These are phyloP conservation scores for Colletotrichum siamense DNA, from an alignment of 2,329 filamentous ascomycete species.

Conservation along the genomic window DNA sequence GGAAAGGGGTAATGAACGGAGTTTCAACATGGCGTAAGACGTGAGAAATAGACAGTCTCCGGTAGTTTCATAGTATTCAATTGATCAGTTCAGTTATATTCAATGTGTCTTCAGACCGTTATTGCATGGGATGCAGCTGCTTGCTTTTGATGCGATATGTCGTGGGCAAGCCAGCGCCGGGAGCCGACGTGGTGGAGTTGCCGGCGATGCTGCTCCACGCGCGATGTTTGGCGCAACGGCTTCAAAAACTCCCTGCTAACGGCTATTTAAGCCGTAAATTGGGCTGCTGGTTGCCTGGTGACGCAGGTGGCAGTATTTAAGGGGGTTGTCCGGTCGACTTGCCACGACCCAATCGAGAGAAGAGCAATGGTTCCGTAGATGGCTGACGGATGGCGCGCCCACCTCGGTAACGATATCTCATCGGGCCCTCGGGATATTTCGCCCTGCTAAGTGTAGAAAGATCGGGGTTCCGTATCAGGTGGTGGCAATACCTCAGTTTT, in stretches of 20 bases:
- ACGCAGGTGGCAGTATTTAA: background rate
- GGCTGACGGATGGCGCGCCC: background rate
- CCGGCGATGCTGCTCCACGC: background rate
- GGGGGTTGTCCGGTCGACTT: background rate
- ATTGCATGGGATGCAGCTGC: background rate
- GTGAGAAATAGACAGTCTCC: background rate
- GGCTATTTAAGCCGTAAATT: background rate
- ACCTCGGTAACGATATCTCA: background rate
- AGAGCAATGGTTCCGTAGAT: background rate
- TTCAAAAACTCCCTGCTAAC: background rate
- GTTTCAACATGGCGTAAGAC: background rate
- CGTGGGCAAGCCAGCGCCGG: background rate
- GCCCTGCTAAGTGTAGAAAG: background rate
- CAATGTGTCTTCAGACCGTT: rapidly evolving
- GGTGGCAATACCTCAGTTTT: background rate
- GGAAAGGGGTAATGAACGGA: background rate
- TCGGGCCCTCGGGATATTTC: background rate
- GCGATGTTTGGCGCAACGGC: background rate
- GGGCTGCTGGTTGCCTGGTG: background rate
- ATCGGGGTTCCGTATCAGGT: background rate
- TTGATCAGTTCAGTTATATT: background rate
- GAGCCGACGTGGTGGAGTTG: background rate
- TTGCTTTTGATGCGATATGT: background rate
- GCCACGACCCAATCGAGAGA: background rate
- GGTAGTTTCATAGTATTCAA: background rate